Evolutionary conservation across 164 flowering plant species (phyloP), one percentile per base, ranked within the genome.

Genomic region (Akebia trifoliata): DNA sequence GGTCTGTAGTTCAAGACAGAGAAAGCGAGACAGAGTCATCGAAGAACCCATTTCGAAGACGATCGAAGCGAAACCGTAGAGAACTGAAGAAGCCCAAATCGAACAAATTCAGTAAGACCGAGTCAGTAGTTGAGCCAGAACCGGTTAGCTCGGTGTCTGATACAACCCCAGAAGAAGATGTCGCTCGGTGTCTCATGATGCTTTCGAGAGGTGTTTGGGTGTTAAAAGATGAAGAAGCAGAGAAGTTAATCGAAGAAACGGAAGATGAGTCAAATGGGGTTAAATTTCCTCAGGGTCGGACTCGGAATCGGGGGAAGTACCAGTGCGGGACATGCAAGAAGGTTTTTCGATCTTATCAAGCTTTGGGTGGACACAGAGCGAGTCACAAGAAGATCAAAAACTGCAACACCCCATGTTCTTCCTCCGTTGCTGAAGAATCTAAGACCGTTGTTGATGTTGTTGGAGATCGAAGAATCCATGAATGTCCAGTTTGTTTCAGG

Each of bases 311-410:
- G 38, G 75, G 71, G 10, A 82, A 62, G 64, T 86, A 74, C 73
- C 84, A 71, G 66, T 90, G 97, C 63, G 87, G 85, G 17, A 82
- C 95, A 30, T 90, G 97, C 81, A 75, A 78, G 54, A 85, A 75
- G 57, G 66, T 77, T 10, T 90, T 90, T 32, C 57, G 62, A 43
- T 86, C 97, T 0, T 86, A 86, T 50, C 97, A 90, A 67, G 97
- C 97, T 15, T 57, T 90, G 9, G 97, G 97, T 11, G 97, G 97
- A 0, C 97, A 90, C 66, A 58, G 88, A 55, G 92, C 97, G 8
- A 86, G 92, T 60, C 97, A 90, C 79, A 87, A 81, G 81, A 87
- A 81, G 74, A 69, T 72, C 61, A 81, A 66, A 45, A 40, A 58
- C 11, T 67, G 66, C 38, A 64, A 8, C 35, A 29, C n/a, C 14